These are phyloP conservation scores for Talaromyces liani DNA, from an alignment of 495 filamentous ascomycete species.

Conservation along the genomic window DNA sequence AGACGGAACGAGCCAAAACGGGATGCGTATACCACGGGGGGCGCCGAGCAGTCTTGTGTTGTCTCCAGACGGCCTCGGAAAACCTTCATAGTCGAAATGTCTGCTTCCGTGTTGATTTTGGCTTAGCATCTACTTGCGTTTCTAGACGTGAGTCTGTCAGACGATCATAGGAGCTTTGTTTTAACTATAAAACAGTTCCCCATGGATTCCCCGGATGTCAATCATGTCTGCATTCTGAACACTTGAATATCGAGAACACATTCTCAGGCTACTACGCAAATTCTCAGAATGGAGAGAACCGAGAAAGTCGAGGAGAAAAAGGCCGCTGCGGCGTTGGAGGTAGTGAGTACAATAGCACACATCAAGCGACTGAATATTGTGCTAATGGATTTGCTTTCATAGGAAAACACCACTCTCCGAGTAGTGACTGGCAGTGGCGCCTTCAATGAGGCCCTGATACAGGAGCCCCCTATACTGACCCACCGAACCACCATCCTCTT, in stretches of 20 bases:
- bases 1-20: not conserved
- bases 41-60: not conserved
- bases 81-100: not conserved
- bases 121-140: not conserved
- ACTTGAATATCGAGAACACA: not conserved
- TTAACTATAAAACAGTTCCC: not conserved
- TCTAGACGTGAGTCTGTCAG: not conserved
- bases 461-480: slow-evolving; percentile 2
- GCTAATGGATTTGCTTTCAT: not conserved
- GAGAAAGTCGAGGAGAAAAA: not conserved
- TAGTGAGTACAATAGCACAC: not conserved
- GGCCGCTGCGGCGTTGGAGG: not conserved
- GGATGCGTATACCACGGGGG: not conserved
- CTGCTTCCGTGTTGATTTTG: not conserved
- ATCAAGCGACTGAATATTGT: not conserved
- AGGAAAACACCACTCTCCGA: not conserved
- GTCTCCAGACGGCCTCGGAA: not conserved
- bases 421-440: not conserved
- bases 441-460: slow-evolving; percentile 6
- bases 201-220: not conserved
- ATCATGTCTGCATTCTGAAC: not conserved
- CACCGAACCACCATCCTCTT: slow-evolving; percentile 1
- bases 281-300: not conserved
- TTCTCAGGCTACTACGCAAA: not conserved
- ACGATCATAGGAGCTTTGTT: not conserved